Base-by-base conservation (phyloP, 2,329 filamentous ascomycete genomes). In the Aspergillus spinulosporus region DNA sequence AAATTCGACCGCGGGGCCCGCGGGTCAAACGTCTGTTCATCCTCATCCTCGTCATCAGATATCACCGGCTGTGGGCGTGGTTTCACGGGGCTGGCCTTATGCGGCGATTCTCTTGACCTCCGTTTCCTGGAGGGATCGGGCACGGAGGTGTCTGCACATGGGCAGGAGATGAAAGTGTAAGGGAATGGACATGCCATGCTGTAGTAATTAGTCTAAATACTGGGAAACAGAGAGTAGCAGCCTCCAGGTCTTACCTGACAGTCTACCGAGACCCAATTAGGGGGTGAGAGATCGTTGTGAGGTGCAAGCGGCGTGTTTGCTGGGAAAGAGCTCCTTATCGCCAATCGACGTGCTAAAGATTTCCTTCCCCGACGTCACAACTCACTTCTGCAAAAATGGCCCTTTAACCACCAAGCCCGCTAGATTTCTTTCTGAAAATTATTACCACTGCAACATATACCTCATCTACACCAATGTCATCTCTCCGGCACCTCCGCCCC, bases 11-110 rank as follows among this genome's bases (percentile, higher is more conserved):
- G 87, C 12, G 89, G 84, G 59, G 88, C 87, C 65, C 89, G 86
- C 2, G 94, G 92, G 70, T 99, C 89, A 73, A 99, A 96, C 3
- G 90, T 88, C 59, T 83, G 81, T 57, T 90, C 89, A 62, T 91
- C 88, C 57, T 89, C 86, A 49, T 90, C 86, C 49, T 90, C 86
- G 31, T 83, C 77, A 3, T 76, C 75, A 34, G 31, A 12, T 54
- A 69, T 74, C 9, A 62, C 64, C 28, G 58, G 52, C 32, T 65
- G 50, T 32, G 61, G 62, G 55, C 54, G 58, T 26, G 60, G 54
- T 9, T 66, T 64, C 44, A 69, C 66, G n/a, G 68, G 59, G 28
- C 63, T 66, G 52, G 64, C 57, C 60, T 73, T 74, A 36, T 66
- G 66, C 34, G 68, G 70, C 47, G 68, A 66, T 45, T 70, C 69